Evolutionary conservation across 441 rosid species (phyloP).

Genomic region (Omphalea diandra): DNA sequence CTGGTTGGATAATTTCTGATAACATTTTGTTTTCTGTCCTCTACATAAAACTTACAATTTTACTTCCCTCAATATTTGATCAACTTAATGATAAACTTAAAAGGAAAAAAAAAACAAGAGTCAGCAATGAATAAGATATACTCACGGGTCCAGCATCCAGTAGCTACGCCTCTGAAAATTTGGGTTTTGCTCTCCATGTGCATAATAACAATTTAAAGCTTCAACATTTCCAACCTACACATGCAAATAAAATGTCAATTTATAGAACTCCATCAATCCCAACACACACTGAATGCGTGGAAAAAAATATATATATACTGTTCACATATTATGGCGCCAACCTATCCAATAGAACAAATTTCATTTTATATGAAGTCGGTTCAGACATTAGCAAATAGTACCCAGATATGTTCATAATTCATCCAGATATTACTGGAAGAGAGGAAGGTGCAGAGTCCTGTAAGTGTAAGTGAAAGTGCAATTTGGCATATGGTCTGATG

Average conservation of each 20-base stretch:
- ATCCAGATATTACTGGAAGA: background rate
- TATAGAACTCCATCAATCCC: slow-evolving; percentile 17
- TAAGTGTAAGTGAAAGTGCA: no score
- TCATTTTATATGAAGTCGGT: background rate
- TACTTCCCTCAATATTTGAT: slow-evolving; percentile 1
- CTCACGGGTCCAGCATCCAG: slow-evolving; percentile 98
- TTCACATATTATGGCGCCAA: no score
- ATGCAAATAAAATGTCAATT: slow-evolving; percentile 28
- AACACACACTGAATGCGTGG: slow-evolving; percentile 6
- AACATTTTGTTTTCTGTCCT: background rate
- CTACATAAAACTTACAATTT: background rate
- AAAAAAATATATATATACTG: no score
- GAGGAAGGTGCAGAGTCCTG: background rate
- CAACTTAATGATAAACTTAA: background rate
- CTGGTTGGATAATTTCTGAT: background rate
- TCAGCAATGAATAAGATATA: slow-evolving; percentile 21
- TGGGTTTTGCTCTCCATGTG: slow-evolving; percentile 87
- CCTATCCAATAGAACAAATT: background rate
- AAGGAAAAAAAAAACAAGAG: background rate
- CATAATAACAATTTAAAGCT: slow-evolving; percentile 88
- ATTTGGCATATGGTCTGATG: background rate
- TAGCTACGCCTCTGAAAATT: slow-evolving; percentile 85
- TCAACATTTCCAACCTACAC: slow-evolving; percentile 84
- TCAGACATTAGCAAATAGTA: background rate
- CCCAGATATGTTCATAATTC: background rate